Percentiles rank a stretch among this genome's conserved stretches.
Conservation (phyloP, 2,329 filamentous ascomycete genomes). For the Canariomyces notabilis region DNA sequence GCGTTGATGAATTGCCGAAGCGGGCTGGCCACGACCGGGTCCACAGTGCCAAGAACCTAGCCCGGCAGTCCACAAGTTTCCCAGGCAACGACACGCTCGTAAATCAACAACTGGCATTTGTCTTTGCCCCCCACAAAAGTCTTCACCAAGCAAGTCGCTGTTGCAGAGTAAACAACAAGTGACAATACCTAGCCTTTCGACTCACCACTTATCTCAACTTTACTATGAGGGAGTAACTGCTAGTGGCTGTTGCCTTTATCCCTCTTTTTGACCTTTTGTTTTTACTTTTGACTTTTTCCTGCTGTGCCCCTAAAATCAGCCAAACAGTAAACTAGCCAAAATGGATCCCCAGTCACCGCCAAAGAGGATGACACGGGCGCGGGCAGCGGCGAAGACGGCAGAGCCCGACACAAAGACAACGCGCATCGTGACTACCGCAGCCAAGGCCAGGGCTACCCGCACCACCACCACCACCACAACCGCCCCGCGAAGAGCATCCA, state of each 20-base stretch:
- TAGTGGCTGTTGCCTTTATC: slow-evolving; percentile 12
- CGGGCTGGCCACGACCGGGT: neutral
- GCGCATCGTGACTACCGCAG: slow-evolving; percentile 34
- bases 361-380: slow-evolving; percentile 53
- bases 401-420: slow-evolving; percentile 32
- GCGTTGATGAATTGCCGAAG: neutral
- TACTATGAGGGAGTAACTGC: slow-evolving; percentile 15
- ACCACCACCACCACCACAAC: slow-evolving; percentile 33
- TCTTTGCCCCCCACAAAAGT: slow-evolving; percentile 14
- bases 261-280: slow-evolving; percentile 1
- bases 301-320: no score
- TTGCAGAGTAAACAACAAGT: slow-evolving; percentile 11
- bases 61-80: slow-evolving; percentile 12
- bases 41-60: slow-evolving; percentile 5
- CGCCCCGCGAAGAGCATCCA: slow-evolving; percentile 31
- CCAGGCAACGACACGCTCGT: slow-evolving; percentile 22
- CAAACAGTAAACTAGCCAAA: no score
- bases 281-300: neutral
- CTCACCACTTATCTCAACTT: slow-evolving; percentile 1
- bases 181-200: slow-evolving; percentile 4
- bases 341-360: slow-evolving; percentile 54
- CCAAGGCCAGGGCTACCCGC: slow-evolving; percentile 41
- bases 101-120: slow-evolving; percentile 19
- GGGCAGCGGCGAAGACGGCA: slow-evolving; percentile 37
- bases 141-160: slow-evolving; percentile 5